Evolutionary conservation across 2,329 filamentous ascomycete genomes (phyloP).

Genomic region (Bipolaris sorokiniana): DNA sequence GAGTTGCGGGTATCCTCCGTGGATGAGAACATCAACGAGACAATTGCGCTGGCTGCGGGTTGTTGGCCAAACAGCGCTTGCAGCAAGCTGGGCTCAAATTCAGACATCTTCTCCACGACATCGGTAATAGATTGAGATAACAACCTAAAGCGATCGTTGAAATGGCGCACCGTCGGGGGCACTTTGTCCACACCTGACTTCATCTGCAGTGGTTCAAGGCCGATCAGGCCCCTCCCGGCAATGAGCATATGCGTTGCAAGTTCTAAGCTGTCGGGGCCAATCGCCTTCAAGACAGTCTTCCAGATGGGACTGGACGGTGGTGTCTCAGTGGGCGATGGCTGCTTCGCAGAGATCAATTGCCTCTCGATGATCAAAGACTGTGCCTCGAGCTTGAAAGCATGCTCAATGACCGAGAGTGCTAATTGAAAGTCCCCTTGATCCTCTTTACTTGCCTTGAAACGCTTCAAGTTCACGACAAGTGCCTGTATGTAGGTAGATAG

Average conservation of each 20-base stretch:
- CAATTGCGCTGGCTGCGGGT: slow-evolving; percentile 73
- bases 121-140: slow-evolving; percentile 69
- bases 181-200: slow-evolving; percentile 47
- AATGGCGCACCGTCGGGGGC: slow-evolving; percentile 67
- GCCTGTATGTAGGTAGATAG: slow-evolving; percentile 63
- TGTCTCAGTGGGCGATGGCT: slow-evolving; percentile 67
- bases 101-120: slow-evolving; percentile 78
- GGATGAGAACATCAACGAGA: slow-evolving; percentile 81
- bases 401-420: slow-evolving; percentile 69
- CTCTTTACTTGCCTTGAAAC: slow-evolving; percentile 31
- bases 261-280: slow-evolving; percentile 70
- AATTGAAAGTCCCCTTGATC: slow-evolving; percentile 50
- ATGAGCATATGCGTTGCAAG: slow-evolving; percentile 77
- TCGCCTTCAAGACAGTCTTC: slow-evolving; percentile 73
- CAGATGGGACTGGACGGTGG: slow-evolving; percentile 78
- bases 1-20: slow-evolving; percentile 80
- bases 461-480: slow-evolving; percentile 44
- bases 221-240: slow-evolving; percentile 72
- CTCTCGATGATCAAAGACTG: slow-evolving; percentile 73
- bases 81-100: slow-evolving; percentile 74
- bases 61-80: slow-evolving; percentile 71
- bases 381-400: slow-evolving; percentile 72
- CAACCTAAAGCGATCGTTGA: slow-evolving; percentile 74
- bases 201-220: slow-evolving; percentile 71
- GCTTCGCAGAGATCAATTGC: slow-evolving; percentile 66